Base-by-base conservation (phyloP, 192 early-diverging fungal species). In the Entomortierella beljakovae region DNA sequence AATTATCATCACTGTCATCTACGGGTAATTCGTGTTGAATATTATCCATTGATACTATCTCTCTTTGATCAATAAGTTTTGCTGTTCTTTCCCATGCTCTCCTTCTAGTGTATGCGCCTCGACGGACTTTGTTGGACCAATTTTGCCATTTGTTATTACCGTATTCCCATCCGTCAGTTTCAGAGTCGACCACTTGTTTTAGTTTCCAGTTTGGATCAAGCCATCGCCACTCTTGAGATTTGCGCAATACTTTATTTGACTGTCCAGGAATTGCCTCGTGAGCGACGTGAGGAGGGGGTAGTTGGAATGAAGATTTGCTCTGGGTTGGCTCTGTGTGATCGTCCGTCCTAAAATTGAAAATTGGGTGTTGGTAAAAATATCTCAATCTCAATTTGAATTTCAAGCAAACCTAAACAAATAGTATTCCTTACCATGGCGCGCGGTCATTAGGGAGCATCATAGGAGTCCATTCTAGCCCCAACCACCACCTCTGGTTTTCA, bases 401-500 rank as follows among this genome's bases (percentile, higher is more conserved):
- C n/a, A 5, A 50, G 10, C 23, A 50, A 50, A 8, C 16, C 25
- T 50, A 22, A 51, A 18, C 23, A 51, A 51, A 28, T 7, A 10
- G 29, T 33, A 13, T 7, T 54, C 7, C 32, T 80, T 83, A 86
- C 85, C 85, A 86, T 57, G 85, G 58, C 7, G 85, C 70, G 56
- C 87, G 83, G 53, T 88, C 87, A 37, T 80, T 86, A 11, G 82
- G 80, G 25, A 88, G 77, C 83, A 88, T 85, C 68, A 85, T 88
- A 3, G 83, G 83, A 7, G 87, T 88, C 87, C 87, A 88, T 4
- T 85, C 82, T 25, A 85, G 59, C 48, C 87, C 87, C 20, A 88
- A 63, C 87, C 87, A 88, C 87, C 87, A 88, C 31, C 85, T 75
- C 57, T 86, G 85, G 59, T 86, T 86, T 57, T 86, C 85, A 43